These are phyloP conservation scores for Ramaria sp. DNA, from an alignment of 768 basidiomycete genomes.

Conservation along the genomic window DNA sequence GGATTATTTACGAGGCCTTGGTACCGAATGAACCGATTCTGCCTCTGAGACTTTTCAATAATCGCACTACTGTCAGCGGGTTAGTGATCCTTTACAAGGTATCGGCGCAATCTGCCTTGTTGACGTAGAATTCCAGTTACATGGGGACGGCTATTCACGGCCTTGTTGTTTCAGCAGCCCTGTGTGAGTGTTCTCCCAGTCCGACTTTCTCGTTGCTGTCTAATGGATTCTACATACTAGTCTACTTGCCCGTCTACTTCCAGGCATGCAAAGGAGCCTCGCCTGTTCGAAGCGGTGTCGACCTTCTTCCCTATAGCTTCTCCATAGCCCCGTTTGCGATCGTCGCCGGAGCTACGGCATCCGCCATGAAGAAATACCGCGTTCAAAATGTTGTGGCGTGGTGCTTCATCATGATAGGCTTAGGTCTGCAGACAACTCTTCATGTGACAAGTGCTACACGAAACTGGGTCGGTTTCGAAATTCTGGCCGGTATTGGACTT, in stretches of 20 bases:
- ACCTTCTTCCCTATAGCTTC: slow-evolving; percentile 13
- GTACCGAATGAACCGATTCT: slow-evolving; percentile 5
- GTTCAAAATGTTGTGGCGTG: slow-evolving; percentile 24
- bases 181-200: too few species aligned
- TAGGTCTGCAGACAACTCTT: slow-evolving; percentile 23
- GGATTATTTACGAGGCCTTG: slow-evolving; percentile 16
- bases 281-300: slow-evolving; percentile 15
- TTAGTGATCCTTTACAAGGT: not conserved
- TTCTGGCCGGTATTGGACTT: slow-evolving; percentile 11
- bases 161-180: too few species aligned
- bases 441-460: slow-evolving; percentile 13
- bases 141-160: too few species aligned
- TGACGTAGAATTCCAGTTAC: too few species aligned
- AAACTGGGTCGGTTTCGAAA: slow-evolving; percentile 22
- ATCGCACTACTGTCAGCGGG: not conserved
- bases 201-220: too few species aligned
- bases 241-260: slow-evolving; percentile 21
- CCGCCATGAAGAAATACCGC: slow-evolving; percentile 17
- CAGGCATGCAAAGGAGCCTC: slow-evolving; percentile 17
- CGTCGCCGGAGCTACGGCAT: slow-evolving; percentile 15
- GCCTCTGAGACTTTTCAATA: not conserved
- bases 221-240: too few species aligned
- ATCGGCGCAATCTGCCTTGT: not conserved
- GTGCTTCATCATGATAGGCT: slow-evolving; percentile 25
- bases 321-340: slow-evolving; percentile 21